Percentiles rank a stretch among this genome's conserved stretches.
phyloP scores from a whole-genome alignment of 2,329 filamentous ascomycete genomes.

The Monilinia laxa region DNA sequence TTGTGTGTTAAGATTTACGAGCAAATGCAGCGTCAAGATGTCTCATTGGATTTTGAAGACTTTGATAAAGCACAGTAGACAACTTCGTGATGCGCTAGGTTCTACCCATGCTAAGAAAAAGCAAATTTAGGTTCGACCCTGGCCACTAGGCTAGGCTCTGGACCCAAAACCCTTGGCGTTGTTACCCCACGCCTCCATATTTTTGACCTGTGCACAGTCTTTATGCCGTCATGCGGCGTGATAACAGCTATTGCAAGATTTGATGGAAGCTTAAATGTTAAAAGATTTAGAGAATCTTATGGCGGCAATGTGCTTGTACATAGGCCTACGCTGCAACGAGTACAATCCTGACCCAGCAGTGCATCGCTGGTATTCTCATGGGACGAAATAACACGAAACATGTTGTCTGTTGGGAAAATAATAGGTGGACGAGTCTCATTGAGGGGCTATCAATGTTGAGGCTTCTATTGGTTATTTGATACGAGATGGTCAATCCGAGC shows the following conservation, averaged over 20 bases:
- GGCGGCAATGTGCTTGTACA: not conserved
- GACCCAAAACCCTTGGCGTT: too few species aligned
- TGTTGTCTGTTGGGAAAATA: not conserved
- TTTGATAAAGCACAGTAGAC: not conserved
- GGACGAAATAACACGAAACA: not conserved
- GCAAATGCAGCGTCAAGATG: not conserved
- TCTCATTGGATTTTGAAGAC: not conserved
- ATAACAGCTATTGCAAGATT: not conserved
- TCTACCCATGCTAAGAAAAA: too few species aligned
- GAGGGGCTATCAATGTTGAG: not conserved
- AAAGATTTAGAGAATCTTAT: too few species aligned
- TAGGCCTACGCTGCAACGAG: not conserved
- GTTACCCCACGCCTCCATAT: too few species aligned
- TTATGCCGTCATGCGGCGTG: conserved; percentile 6
- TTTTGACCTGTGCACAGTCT: not conserved
- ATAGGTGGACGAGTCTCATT: not conserved
- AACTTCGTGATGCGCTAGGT: not conserved
- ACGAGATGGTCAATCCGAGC: not conserved
- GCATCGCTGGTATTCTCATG: not conserved
- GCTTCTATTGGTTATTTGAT: not conserved
- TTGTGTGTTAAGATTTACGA: not conserved
- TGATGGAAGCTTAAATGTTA: not conserved
- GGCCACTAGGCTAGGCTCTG: too few species aligned
- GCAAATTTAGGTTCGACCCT: too few species aligned
- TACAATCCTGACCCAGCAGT: not conserved